A percentile compares a stretch with the other conserved stretches of the same genome.
phyloP scores from a whole-genome alignment of 2,329 filamentous ascomycete genomes.

The Nigrospora oryzae region DNA sequence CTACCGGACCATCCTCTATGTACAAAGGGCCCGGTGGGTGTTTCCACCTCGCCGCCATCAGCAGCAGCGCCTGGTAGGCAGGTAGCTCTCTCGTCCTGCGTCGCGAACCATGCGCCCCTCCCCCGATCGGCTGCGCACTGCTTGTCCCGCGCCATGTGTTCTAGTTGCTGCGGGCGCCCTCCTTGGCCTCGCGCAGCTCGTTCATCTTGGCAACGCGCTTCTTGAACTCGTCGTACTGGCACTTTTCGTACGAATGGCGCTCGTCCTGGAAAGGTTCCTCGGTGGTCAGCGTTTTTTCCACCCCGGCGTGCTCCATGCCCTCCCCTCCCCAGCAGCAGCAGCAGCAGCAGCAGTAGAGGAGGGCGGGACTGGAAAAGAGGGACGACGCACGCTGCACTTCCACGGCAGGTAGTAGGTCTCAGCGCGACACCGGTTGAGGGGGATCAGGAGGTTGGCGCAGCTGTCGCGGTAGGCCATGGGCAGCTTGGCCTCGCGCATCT shows the following conservation, averaged over 20 bases:
- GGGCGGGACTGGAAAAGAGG: not conserved
- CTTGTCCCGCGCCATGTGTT: not conserved
- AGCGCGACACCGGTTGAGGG: slow-evolving; percentile 87
- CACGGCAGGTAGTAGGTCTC: slow-evolving; percentile 92
- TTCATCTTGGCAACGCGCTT: slow-evolving; percentile 98
- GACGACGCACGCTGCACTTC: slow-evolving; percentile 81
- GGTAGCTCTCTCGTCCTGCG: not conserved
- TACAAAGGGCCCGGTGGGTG: not conserved
- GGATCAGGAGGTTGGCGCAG: slow-evolving; percentile 90
- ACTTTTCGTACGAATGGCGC: slow-evolving; percentile 97
- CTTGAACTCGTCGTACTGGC: slow-evolving; percentile 99
- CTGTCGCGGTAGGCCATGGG: slow-evolving; percentile 90
- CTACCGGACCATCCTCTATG: not conserved
- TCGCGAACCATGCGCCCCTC: too few relatives aligned
- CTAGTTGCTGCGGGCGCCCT: slow-evolving; percentile 76
- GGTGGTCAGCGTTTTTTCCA: not conserved
- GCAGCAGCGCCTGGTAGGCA: not conserved
- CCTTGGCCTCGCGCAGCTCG: slow-evolving; percentile 81
- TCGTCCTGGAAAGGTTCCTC: slow-evolving; percentile 58
- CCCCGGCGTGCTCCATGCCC: slow-evolving; percentile 1
- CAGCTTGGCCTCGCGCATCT: slow-evolving; percentile 86
- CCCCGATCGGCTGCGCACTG: too few relatives aligned
- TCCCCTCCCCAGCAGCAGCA: too few relatives aligned
- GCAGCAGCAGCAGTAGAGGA: not conserved
- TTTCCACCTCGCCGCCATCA: not conserved